Conservation (phyloP, 441 rosid species). For the Iberis amara region DNA sequence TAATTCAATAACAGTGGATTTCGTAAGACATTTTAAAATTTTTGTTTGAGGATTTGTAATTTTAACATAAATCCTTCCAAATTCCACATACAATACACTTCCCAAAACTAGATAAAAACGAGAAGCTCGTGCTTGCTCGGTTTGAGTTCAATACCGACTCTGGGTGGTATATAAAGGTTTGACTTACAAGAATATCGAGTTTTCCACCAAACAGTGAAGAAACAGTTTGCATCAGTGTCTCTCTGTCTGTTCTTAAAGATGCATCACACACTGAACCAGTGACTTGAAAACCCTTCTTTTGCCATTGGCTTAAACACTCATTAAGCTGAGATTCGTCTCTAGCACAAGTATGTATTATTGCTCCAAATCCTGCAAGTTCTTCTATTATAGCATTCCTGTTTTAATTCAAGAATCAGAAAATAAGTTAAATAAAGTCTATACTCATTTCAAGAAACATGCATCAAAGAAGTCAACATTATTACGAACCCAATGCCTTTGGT, state of each 20-base stretch:
- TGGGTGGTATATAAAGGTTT: too few species aligned
- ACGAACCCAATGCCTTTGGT: conserved; percentile 37
- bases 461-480: background rate
- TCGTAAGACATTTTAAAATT: too few species aligned
- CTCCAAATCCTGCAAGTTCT: conserved; percentile 40
- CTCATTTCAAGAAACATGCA: too few species aligned
- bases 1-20: too few species aligned
- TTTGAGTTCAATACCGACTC: too few species aligned
- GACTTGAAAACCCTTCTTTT: conserved; percentile 30
- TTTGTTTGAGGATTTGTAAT: too few species aligned
- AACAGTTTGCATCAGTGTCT: conserved; percentile 38
- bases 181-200: conserved; percentile 38
- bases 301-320: conserved; percentile 33
- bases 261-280: conserved; percentile 55
- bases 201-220: conserved; percentile 46
- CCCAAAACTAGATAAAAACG: too few species aligned
- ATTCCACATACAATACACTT: too few species aligned
- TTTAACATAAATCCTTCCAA: too few species aligned
- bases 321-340: conserved; percentile 31
- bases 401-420: background rate
- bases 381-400: conserved; percentile 37
- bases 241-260: conserved; percentile 39
- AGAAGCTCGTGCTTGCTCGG: too few species aligned
- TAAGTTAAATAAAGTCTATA: too few species aligned
- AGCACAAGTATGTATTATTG: conserved; percentile 35